A percentile compares a stretch with the other conserved stretches of the same genome.
Evolutionary conservation across 2,329 filamentous ascomycete species (phyloP).

Genomic region (Coniochaeta pulveracea): DNA sequence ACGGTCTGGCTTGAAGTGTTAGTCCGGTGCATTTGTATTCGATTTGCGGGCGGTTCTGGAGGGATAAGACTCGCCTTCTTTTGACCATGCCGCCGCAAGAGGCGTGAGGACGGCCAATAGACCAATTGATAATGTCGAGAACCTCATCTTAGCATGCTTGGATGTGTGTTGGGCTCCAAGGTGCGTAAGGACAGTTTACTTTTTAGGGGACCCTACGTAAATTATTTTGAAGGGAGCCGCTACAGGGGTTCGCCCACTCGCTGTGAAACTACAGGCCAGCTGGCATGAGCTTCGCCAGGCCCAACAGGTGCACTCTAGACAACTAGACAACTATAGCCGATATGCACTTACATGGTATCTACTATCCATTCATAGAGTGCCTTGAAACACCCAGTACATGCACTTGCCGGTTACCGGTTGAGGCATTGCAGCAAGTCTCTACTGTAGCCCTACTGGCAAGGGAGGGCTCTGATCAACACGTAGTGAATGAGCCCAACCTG

Average conservation of each 20-base stretch:
- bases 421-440: too few species aligned
- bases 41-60: neutral
- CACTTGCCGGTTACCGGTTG: too few species aligned
- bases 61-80: conserved; percentile 53
- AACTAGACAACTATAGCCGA: too few species aligned
- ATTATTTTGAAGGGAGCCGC: neutral
- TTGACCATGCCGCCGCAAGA: conserved; percentile 67
- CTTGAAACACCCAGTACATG: too few species aligned
- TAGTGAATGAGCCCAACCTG: too few species aligned
- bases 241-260: neutral
- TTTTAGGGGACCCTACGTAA: too few species aligned
- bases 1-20: conserved; percentile 51
- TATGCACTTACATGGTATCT: too few species aligned
- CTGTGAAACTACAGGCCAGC: conserved; percentile 4
- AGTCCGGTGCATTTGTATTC: conserved; percentile 4
- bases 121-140: conserved; percentile 54
- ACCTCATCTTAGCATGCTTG: conserved; percentile 57
- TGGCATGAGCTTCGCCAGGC: conserved; percentile 4
- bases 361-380: too few species aligned
- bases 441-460: too few species aligned
- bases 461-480: too few species aligned
- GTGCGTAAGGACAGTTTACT: too few species aligned
- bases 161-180: conserved; percentile 8
- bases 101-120: conserved; percentile 57
- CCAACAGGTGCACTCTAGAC: too few species aligned